Evolutionary conservation across 192 early-diverging fungal species (phyloP), one percentile per base, ranked within the genome.

Genomic region (Entomortierella chlamydospora): DNA sequence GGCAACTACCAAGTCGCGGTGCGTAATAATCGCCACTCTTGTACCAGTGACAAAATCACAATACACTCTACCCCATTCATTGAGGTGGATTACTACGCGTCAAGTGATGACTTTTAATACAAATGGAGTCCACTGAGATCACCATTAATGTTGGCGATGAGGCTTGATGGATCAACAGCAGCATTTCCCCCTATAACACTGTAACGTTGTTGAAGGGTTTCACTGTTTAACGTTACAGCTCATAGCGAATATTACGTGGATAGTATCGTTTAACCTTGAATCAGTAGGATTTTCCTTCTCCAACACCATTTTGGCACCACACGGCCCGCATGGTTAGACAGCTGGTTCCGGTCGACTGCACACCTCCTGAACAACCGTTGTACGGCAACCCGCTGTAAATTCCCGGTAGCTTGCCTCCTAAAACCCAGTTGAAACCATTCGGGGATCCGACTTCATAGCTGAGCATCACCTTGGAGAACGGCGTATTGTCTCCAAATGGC

Each of bases 321-420:
- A 87, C 84, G 20, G 84, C 18, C 37, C 85, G 68, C 73, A 87
- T 81, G 33, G 79, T 84, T 25, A 83, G 58, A 49, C 85, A 87
- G 23, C 83, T 81, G 20, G 68, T 22, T 4, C 83, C 85, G 4
- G 50, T 69, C 28, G 85, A 65, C 52, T 83, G 81, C 13, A 50
- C 47, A 11, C 85, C 85, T 12, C 85, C 85, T 42, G 81, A 83
- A 51, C 85, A 87, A 1, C 79, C 82, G 22, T 61, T 34, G 23
- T 81, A 66, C n/a, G 81, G 82, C 17, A 39, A 23, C 22, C 83
- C 85, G n/a, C 83, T 83, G 49, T 69, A 87, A 26, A 85, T 26
- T 6, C 85, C 85, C 29, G 85, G 85, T 23, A 87, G 43, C 47
- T 87, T 87, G 12, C 85, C 85, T 20, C 82, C 85, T n/a, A 68